These are phyloP conservation scores for Sindora glabra DNA, from an alignment of 306 rosid genomes.

Conservation along the genomic window DNA sequence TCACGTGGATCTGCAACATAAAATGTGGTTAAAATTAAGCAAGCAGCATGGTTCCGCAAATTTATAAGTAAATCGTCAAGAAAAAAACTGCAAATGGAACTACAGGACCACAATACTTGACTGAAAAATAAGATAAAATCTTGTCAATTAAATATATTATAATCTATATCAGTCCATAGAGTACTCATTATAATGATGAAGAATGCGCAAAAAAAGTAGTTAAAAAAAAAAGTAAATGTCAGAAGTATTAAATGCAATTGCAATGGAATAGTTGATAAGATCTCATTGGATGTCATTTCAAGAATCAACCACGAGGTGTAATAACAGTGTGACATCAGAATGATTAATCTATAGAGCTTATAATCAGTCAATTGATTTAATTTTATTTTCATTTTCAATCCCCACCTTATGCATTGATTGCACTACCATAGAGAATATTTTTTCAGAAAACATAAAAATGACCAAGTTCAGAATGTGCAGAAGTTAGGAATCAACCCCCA, in stretches of 20 bases:
- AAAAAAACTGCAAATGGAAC: slow-evolving; percentile 1
- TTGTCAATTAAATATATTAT: not conserved
- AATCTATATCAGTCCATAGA: not conserved
- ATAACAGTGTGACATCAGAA: not conserved
- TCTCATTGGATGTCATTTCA: not conserved
- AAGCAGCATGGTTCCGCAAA: not conserved
- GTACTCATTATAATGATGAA: not conserved
- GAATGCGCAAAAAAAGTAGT: not conserved
- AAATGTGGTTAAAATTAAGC: slow-evolving; percentile 10
- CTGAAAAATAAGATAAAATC: slow-evolving; percentile 12
- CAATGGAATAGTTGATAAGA: not conserved
- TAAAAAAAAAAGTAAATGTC: not conserved
- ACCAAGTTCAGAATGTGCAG: too few species aligned
- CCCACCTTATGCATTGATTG: too few species aligned
- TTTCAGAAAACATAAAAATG: too few species aligned
- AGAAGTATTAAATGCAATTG: not conserved
- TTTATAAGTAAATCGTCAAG: not conserved
- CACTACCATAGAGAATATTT: too few species aligned
- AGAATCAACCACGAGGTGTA: not conserved
- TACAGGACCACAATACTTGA: too few species aligned
- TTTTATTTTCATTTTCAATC: too few species aligned
- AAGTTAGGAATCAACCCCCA: too few species aligned
- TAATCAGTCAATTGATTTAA: too few species aligned
- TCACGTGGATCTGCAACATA: slow-evolving; percentile 89
- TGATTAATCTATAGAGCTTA: too few species aligned